Base-by-base conservation (phyloP, 2,329 filamentous ascomycete species). In the Claviceps fusiformis region DNA sequence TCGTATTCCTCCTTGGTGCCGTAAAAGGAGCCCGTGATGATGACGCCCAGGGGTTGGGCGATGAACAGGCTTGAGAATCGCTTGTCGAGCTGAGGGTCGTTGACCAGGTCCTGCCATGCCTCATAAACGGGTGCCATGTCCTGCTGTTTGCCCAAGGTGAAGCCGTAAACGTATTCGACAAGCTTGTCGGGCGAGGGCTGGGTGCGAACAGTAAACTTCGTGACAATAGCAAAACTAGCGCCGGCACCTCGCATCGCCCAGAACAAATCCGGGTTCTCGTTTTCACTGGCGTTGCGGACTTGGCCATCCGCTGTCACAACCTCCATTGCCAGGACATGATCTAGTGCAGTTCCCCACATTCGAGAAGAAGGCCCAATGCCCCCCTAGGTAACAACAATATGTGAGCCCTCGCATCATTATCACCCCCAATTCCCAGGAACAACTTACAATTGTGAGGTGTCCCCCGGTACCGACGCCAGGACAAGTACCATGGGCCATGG, bases 21-120 rank as follows among this genome's bases (percentile, higher is more conserved):
- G 61, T 82, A 85, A 61, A 80, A 86, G 0, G 77, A 81, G 2
- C 78, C 81, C 0, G 77, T 78, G 59, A 85, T 77, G 56, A 82
- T 63, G 54, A 74, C 74, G 1, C 79, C 79, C 0, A 77, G 65
- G 27, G 77, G 74, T 39, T 78, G 71, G 48, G 81, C 68, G 39
- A 80, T 71, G 54, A 85, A 76, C 53, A 81, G 72, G 5, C 74
- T 76, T 3, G 78, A 75, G 60, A 85, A 82, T 19, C 80, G 77
- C 45, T 78, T 73, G 58, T 81, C 79, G 4, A 86, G 70, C 1
- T 70, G 63, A 2, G 78, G 75, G 55, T 83, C 76, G 0, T 72
- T 66, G 43, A 81, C 69, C 13, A 85, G 68, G 1, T 70, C 68
- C 58, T 85, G 82, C 83, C 82, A 86, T 15, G 74, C 66, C 55